A percentile compares a stretch with the other conserved stretches of the same genome.
These are phyloP conservation scores for Pugionium cornutum DNA, from an alignment of 345 rosid species.

Conservation along the genomic window DNA sequence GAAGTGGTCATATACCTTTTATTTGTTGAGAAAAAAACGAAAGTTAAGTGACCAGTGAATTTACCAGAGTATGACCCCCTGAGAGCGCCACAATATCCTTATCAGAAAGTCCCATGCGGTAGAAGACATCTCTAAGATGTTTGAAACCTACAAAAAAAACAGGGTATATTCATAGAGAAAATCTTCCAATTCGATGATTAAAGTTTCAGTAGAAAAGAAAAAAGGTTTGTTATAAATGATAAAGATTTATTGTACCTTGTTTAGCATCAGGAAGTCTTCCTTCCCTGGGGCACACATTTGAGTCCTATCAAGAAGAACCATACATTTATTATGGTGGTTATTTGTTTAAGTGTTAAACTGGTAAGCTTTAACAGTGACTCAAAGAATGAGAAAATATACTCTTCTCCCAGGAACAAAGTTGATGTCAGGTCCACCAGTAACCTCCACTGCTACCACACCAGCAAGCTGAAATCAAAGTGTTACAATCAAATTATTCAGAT, in stretches of 20 bases:
- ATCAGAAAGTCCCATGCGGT: constrained; percentile 87
- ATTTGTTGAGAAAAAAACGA: constrained; percentile 5
- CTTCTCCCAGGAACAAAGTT: constrained; percentile 87
- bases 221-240: not conserved
- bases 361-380: constrained; percentile 18
- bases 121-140: constrained; percentile 79
- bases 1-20: constrained; percentile 7
- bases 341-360: constrained; percentile 11
- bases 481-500: not conserved
- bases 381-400: constrained; percentile 41
- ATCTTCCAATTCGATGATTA: not conserved
- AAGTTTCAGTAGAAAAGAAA: not conserved
- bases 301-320: constrained; percentile 56
- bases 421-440: constrained; percentile 89
- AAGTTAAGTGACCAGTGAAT: constrained; percentile 59
- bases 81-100: constrained; percentile 79
- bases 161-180: not conserved
- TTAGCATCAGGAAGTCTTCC: constrained; percentile 94
- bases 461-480: constrained; percentile 56
- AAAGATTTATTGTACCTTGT: constrained; percentile 48
- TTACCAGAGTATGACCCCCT: constrained; percentile 42
- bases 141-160: constrained; percentile 51
- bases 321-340: constrained; percentile 7
- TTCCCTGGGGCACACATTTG: constrained; percentile 64
- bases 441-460: constrained; percentile 95